Conservation (phyloP, 2,329 filamentous ascomycete genomes). For the Coniochaeta pulveracea region DNA sequence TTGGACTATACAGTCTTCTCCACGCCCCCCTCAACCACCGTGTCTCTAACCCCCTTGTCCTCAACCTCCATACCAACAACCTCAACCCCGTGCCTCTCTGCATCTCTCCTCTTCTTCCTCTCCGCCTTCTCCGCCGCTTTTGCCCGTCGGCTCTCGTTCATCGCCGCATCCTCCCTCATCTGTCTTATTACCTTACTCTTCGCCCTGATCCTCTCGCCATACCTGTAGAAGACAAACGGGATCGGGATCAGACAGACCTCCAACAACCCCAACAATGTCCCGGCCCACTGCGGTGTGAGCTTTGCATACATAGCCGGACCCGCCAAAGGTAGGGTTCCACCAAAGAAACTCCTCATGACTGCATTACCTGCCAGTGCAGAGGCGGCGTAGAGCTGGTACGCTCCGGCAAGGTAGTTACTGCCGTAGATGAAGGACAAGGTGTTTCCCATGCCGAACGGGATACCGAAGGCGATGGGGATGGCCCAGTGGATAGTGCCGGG, state of each 20-base stretch:
- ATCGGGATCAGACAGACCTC: conserved; percentile 64
- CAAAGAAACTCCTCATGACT: conserved; percentile 56
- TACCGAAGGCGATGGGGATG: conserved; percentile 59
- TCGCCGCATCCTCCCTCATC: conserved; percentile 27
- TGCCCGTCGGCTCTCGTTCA: conserved; percentile 20
- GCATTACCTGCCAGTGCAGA: conserved; percentile 67
- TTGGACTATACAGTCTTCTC: no score
- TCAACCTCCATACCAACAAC: no score
- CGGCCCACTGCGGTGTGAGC: conserved; percentile 63
- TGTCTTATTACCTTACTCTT: conserved; percentile 30
- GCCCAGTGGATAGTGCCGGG: conserved; percentile 72
- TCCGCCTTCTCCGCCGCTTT: conserved; percentile 11
- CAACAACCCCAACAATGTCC: conserved; percentile 57
- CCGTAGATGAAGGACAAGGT: conserved; percentile 69
- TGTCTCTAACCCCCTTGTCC: neutral
- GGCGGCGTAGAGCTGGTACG: conserved; percentile 68
- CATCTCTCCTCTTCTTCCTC: conserved; percentile 8
- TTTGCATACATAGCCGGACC: conserved; percentile 57
- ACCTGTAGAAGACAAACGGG: conserved; percentile 59
- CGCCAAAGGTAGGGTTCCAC: conserved; percentile 60
- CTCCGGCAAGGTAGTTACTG: conserved; percentile 62
- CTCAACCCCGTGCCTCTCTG: neutral
- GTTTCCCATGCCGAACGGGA: conserved; percentile 68
- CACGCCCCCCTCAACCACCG: conserved; percentile 30
- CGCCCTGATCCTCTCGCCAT: conserved; percentile 34